These are phyloP conservation scores for Penicillium bialowiezense DNA, from an alignment of 495 filamentous ascomycete species.

Conservation along the genomic window DNA sequence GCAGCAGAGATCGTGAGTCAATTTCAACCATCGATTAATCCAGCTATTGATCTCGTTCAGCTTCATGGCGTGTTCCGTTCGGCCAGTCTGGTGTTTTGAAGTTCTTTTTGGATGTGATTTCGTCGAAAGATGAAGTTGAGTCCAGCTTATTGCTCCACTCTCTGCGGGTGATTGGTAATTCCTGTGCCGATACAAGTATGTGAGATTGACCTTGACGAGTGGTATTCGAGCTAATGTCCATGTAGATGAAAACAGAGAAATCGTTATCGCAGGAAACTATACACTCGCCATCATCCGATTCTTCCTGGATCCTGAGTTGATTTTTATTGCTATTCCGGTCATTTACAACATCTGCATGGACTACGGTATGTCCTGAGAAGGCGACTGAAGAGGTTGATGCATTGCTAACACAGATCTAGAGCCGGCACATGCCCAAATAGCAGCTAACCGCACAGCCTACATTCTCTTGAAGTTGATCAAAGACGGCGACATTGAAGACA, in stretches of 20 bases:
- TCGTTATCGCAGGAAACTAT: slow-evolving; percentile 57
- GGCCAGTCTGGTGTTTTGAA: slow-evolving; percentile 66
- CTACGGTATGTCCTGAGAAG: slow-evolving; percentile 50
- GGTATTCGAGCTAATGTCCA: slow-evolving; percentile 5
- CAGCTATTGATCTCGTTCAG: slow-evolving; percentile 27
- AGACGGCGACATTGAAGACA: slow-evolving; percentile 29
- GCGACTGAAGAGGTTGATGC: no score
- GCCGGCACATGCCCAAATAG: slow-evolving; percentile 58
- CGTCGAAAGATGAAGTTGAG: slow-evolving; percentile 33
- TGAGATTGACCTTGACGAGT: not conserved
- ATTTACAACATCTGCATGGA: slow-evolving; percentile 74
- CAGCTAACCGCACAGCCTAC: slow-evolving; percentile 52
- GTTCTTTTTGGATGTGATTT: slow-evolving; percentile 59
- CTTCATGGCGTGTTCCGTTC: slow-evolving; percentile 59
- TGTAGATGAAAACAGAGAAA: slow-evolving; percentile 69
- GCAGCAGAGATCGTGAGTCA: slow-evolving; percentile 63
- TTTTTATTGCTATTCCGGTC: slow-evolving; percentile 62
- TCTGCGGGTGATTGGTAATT: slow-evolving; percentile 71
- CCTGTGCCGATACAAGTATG: slow-evolving; percentile 76
- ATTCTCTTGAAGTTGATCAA: slow-evolving; percentile 38
- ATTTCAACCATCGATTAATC: not conserved
- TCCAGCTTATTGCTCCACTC: slow-evolving; percentile 47
- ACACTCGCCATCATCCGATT: slow-evolving; percentile 54
- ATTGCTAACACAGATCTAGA: slow-evolving; percentile 31
- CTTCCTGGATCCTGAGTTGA: slow-evolving; percentile 46